Evolutionary conservation across 176 grass and related monocot species (phyloP).

Genomic region (Microstegium vimineum): DNA sequence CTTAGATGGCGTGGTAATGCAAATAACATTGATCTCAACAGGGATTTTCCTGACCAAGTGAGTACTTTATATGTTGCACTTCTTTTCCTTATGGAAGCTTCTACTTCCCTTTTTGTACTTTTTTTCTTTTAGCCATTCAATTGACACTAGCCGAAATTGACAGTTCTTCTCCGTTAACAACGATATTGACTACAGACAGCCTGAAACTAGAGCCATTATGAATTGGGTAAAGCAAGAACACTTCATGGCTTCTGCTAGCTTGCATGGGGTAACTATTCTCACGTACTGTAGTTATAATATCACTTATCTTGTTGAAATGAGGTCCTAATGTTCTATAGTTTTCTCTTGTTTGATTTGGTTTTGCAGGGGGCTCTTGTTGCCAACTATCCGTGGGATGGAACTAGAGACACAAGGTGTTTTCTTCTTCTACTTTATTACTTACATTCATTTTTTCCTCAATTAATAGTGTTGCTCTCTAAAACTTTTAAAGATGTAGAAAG

Average conservation of each 20-base stretch:
- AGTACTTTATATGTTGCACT: conserved; percentile 11
- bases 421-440: not conserved
- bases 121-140: conserved; percentile 26
- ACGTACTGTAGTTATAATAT: not conserved
- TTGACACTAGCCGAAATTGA: conserved; percentile 17
- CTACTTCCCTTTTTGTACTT: not conserved
- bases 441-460: not conserved
- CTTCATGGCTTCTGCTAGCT: conserved; percentile 88
- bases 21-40: conserved; percentile 88
- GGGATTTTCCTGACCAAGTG: conserved; percentile 97
- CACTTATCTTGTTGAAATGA: not conserved
- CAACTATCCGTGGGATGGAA: conserved; percentile 99
- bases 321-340: not conserved
- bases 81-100: conserved; percentile 13
- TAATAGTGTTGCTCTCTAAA: conserved; percentile 12
- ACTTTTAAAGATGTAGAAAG: not conserved
- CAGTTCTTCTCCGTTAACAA: conserved; percentile 87
- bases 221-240: conserved; percentile 70
- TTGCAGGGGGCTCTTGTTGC: conserved; percentile 93
- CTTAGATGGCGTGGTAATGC: conserved; percentile 90
- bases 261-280: conserved; percentile 83
- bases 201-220: conserved; percentile 97
- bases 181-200: conserved; percentile 57
- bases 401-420: conserved; percentile 64
- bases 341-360: conserved; percentile 12